Evolutionary conservation across 441 rosid species (phyloP).

Genomic region (Rhodomyrtus psidioides): DNA sequence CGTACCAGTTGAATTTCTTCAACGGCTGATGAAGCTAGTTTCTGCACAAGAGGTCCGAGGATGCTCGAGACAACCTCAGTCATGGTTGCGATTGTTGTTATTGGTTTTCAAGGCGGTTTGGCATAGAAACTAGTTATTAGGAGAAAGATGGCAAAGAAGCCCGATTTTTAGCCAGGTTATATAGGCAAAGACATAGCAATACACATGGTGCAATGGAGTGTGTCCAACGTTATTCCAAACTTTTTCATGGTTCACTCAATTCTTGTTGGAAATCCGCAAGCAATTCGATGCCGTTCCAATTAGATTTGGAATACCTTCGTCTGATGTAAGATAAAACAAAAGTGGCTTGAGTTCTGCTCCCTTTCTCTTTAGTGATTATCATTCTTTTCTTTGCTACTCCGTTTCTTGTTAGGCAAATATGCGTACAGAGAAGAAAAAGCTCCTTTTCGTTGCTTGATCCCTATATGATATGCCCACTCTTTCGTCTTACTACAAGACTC

Average conservation of each 20-base stretch:
- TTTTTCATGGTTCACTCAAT: background rate
- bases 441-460: background rate
- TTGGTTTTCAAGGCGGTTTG: too few relatives aligned
- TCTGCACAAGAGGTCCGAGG: too few relatives aligned
- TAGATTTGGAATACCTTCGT: background rate
- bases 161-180: background rate
- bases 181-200: background rate
- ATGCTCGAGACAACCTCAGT: too few relatives aligned
- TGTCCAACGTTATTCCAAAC: background rate
- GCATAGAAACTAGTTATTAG: too few relatives aligned
- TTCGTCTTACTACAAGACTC: background rate
- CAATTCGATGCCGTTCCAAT: background rate
- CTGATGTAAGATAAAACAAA: background rate
- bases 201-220: background rate
- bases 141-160: too few relatives aligned
- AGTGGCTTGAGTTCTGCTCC: background rate
- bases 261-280: background rate
- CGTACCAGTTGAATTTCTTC: too few relatives aligned
- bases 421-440: background rate
- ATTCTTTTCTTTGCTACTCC: background rate
- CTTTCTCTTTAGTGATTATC: background rate
- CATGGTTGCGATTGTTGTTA: too few relatives aligned
- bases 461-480: background rate
- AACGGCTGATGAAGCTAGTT: too few relatives aligned
- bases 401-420: background rate